phyloP scores from a whole-genome alignment of 805 yeast species.

The Teunomyces funiuensis region DNA sequence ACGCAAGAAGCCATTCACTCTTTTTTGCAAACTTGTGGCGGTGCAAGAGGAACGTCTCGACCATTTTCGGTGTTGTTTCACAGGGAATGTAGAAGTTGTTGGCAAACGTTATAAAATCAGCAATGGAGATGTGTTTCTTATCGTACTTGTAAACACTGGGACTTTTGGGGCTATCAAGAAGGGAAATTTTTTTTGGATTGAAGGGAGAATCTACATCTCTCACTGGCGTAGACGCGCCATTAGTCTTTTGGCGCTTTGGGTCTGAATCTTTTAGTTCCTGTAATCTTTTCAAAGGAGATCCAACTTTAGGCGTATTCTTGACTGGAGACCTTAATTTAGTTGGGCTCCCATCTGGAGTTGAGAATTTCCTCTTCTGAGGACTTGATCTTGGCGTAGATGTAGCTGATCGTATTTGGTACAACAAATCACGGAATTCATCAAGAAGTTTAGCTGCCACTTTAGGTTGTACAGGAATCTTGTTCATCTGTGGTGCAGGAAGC shows the following conservation, averaged over 20 bases:
- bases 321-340: constrained; percentile 14
- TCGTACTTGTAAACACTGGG: constrained; percentile 14
- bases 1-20: constrained; percentile 67
- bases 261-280: constrained; percentile 20
- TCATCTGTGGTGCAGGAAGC: constrained; percentile 49
- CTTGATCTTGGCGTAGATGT: constrained; percentile 18
- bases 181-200: constrained; percentile 18
- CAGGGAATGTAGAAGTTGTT: constrained; percentile 64
- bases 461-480: constrained; percentile 60
- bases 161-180: constrained; percentile 9
- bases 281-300: constrained; percentile 40
- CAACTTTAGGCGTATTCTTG: constrained; percentile 29
- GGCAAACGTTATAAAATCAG: constrained; percentile 48
- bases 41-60: constrained; percentile 51
- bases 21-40: constrained; percentile 50
- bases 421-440: constrained; percentile 44
- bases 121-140: constrained; percentile 28
- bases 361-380: constrained; percentile 13
- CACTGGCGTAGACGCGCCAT: constrained; percentile 6
- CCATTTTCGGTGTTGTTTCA: constrained; percentile 47
- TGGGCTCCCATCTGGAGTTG: constrained; percentile 2
- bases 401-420: constrained; percentile 22
- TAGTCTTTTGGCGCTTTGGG: constrained; percentile 6
- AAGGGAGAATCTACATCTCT: constrained; percentile 28
- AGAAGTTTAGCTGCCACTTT: constrained; percentile 41